Conservation (phyloP, 805 yeast species). For the Lachancea fermentati region DNA sequence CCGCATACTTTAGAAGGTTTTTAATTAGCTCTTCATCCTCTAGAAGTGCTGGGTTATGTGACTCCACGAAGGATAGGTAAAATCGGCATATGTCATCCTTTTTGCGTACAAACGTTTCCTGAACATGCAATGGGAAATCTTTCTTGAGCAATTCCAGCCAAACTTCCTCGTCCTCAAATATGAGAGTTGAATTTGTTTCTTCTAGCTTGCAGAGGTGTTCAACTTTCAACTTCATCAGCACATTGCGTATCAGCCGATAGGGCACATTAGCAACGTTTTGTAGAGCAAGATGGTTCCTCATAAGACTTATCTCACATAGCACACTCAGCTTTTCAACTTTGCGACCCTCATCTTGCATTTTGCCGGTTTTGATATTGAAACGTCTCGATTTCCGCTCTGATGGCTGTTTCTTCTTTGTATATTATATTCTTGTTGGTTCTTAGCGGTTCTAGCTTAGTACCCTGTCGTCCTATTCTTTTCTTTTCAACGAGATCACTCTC, state of each 20-base stretch:
- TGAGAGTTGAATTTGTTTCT: constrained; percentile 25
- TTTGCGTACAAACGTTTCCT: constrained; percentile 27
- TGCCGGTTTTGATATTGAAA: neutral
- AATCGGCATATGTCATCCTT: constrained; percentile 19
- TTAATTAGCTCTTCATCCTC: constrained; percentile 15
- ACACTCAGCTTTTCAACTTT: constrained; percentile 3
- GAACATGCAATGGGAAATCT: constrained; percentile 34
- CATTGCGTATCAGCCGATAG: constrained; percentile 28
- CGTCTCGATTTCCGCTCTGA: neutral
- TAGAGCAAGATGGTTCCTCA: constrained; percentile 21
- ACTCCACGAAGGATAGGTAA: constrained; percentile 15
- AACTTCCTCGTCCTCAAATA: constrained; percentile 36
- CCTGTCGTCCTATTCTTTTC: neutral
- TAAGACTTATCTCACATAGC: constrained; percentile 21
- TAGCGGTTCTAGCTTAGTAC: neutral
- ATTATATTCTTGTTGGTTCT: neutral
- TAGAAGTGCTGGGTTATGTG: constrained; percentile 11
- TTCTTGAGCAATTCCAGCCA: constrained; percentile 31
- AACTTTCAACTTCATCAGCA: constrained; percentile 26
- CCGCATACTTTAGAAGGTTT: constrained; percentile 10
- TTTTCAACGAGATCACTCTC: neutral
- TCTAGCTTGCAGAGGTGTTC: constrained; percentile 34
- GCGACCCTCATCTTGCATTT: neutral
- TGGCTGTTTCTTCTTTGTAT: neutral
- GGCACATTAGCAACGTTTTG: constrained; percentile 32